phyloP scores from a whole-genome alignment of 805 yeast genomes.

The Saturnispora zaruensis region DNA sequence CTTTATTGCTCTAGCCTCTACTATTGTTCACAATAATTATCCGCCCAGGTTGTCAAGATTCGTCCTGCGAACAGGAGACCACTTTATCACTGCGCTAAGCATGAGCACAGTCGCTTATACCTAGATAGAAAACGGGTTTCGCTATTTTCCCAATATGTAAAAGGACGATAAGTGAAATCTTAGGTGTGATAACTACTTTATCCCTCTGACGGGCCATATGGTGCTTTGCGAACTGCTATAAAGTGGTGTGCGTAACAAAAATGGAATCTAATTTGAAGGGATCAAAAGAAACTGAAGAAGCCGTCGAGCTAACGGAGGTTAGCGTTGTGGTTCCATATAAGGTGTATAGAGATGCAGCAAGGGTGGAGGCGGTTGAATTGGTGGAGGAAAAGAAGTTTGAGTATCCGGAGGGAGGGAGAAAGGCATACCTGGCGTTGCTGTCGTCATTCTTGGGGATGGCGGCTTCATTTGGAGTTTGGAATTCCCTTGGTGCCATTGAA shows the following conservation, averaged over 20 bases:
- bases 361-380: not conserved
- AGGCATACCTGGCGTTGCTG: slow-evolving; percentile 34
- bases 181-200: too few species aligned
- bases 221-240: too few species aligned
- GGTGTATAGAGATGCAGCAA: not conserved
- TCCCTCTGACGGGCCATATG: too few species aligned
- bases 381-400: slow-evolving; percentile 12
- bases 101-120: not conserved
- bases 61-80: too few species aligned
- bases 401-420: slow-evolving; percentile 55
- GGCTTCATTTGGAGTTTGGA: slow-evolving; percentile 56
- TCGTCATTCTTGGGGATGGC: slow-evolving; percentile 53
- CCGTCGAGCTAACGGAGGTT: not conserved
- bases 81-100: not conserved
- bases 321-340: not conserved
- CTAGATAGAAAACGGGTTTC: not conserved
- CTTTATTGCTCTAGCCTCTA: too few species aligned
- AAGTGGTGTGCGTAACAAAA: too few species aligned
- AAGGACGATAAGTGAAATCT: not conserved
- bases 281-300: not conserved
- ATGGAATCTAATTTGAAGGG: not conserved
- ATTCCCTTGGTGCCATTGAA: slow-evolving; percentile 59
- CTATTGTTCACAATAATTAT: too few species aligned
- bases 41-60: too few species aligned
- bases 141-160: not conserved